Evolutionary conservation across 345 rosid genomes (phyloP), one percentile per base, ranked within the genome.

Genomic region (Salix arbutifolia): DNA sequence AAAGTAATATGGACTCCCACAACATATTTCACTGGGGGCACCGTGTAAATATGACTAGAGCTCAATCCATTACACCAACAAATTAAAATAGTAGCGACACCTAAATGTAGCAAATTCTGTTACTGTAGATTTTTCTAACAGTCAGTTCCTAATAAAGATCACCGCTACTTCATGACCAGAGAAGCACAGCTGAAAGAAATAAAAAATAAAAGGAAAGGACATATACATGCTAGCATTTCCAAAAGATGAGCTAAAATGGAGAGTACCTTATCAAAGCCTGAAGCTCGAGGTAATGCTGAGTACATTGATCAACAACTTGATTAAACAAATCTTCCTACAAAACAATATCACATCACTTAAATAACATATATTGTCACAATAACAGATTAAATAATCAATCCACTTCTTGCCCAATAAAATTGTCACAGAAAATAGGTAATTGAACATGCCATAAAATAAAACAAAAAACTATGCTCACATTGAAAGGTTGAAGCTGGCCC

Each of bases 401-500:
- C 48, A 33, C n/a, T 26, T n/a, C 48, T 46, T 42, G 17, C 26
- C 53, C 50, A n/a, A 13, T 2, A 21, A 64, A 62, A 18, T 19
- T 17, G n/a, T 30, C 19, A 74, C 7, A 52, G 18, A 13, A 40
- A 48, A 35, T 16, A 2, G 30, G 33, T 35, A 28, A 28, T 4
- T 14, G 21, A 65, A 35, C 17, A 31, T 64, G 26, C 67, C 7
- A 30, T 26, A 65, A 65, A 23, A 14, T 11, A 73, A 73, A 58
- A 35, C 21, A 26, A 6, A 21, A 56, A 18, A 33, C 23, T 30
- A 16, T 30, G 48, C 84, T 74, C 71, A 82, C 84, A 75, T 78
- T 78, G 62, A 77, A 82, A 14, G 62, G 79, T 76, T 82, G 81
- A 82, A 82, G 82, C 64, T 78, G 82, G 56, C 81, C 84, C 48